Conservation (phyloP, 768 basidiomycete genomes). For the Phylloporus sp. region DNA sequence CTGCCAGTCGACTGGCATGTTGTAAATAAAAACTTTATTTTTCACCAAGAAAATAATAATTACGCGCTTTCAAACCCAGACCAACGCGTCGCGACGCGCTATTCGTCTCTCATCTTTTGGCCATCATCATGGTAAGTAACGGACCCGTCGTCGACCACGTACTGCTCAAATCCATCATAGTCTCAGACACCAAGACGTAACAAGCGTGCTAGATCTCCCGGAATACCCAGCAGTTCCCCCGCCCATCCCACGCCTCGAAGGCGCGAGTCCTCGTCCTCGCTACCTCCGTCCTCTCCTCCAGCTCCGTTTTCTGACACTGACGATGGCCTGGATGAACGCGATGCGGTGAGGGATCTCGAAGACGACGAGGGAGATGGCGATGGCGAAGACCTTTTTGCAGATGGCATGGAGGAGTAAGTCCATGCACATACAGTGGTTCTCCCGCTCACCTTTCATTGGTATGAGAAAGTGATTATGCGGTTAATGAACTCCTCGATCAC, state of each 20-base stretch:
- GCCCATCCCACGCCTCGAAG: slow-evolving; percentile 42
- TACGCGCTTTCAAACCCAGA: slow-evolving; percentile 46
- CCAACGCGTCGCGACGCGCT: slow-evolving; percentile 47
- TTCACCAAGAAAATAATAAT: slow-evolving; percentile 1
- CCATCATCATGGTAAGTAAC: slow-evolving; percentile 38
- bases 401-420: slow-evolving; percentile 68
- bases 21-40: slow-evolving; percentile 1
- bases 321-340: slow-evolving; percentile 69
- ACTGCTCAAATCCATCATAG: slow-evolving; percentile 13
- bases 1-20: slow-evolving; percentile 46
- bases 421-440: slow-evolving; percentile 1
- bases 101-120: slow-evolving; percentile 15
- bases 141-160: not conserved
- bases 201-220: slow-evolving; percentile 62
- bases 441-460: slow-evolving; percentile 7
- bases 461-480: slow-evolving; percentile 71
- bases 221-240: slow-evolving; percentile 47
- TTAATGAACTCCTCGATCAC: slow-evolving; percentile 74
- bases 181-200: slow-evolving; percentile 48
- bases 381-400: slow-evolving; percentile 89
- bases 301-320: slow-evolving; percentile 85
- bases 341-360: slow-evolving; percentile 61
- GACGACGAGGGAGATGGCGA: slow-evolving; percentile 76
- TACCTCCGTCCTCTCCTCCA: slow-evolving; percentile 84
- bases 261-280: slow-evolving; percentile 64